Conservation (phyloP, 805 yeast genomes). For the Ogataea polymorpha region DNA sequence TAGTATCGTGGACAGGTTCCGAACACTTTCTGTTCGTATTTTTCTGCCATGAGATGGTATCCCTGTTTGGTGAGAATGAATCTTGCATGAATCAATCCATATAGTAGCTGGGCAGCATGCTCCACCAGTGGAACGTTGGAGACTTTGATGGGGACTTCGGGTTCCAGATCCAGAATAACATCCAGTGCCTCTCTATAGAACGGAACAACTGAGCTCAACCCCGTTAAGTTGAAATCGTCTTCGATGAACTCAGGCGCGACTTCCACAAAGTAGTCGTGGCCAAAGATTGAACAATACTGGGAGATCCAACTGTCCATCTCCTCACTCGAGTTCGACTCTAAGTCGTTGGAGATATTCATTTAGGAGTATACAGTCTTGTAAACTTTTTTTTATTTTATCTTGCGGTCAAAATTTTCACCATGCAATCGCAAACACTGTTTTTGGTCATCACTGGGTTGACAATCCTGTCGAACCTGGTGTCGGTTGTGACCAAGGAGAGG, state of each 20-base stretch:
- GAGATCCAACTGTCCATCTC: constrained; percentile 79
- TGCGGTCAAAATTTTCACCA: constrained; percentile 13
- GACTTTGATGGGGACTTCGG: constrained; percentile 51
- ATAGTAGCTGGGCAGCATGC: constrained; percentile 86
- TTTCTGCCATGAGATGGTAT: constrained; percentile 86
- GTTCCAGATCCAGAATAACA: constrained; percentile 83
- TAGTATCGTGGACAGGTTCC: constrained; percentile 88
- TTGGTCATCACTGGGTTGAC: constrained; percentile 36
- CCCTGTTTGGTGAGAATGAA: constrained; percentile 88
- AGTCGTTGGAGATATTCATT: constrained; percentile 24
- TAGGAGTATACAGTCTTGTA: neutral
- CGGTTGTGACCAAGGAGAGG: constrained; percentile 32
- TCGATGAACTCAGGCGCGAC: constrained; percentile 91
- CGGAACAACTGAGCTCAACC: constrained; percentile 80
- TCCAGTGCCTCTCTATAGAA: constrained; percentile 90
- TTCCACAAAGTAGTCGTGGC: constrained; percentile 89
- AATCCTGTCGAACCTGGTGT: constrained; percentile 37
- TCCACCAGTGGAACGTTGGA: constrained; percentile 75
- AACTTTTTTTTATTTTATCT: constrained; percentile 2
- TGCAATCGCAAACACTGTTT: constrained; percentile 31
- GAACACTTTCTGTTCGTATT: constrained; percentile 83
- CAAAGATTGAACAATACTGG: constrained; percentile 72
- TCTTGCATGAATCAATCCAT: constrained; percentile 93
- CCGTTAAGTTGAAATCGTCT: constrained; percentile 95
- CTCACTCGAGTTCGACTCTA: constrained; percentile 36